Base-by-base conservation (phyloP, 2,329 filamentous ascomycete species). In the Fusarium sp. region DNA sequence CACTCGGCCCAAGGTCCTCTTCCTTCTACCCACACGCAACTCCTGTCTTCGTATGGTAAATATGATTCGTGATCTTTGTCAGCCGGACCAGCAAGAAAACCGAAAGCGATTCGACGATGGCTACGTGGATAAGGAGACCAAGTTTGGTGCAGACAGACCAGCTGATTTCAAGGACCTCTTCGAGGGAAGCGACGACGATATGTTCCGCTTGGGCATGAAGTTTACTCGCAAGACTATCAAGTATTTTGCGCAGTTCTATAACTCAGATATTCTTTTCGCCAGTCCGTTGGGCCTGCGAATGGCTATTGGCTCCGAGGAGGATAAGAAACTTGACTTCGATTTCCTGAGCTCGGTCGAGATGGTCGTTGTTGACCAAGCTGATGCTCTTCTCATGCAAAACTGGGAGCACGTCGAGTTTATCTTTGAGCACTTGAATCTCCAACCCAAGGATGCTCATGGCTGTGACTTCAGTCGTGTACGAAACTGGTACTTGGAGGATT, bases 171-270 rank as follows among this genome's bases (percentile, higher is more conserved):
- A 88, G 25, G 92, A 97, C 59, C 85, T 98, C 0, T 99, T 99
- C 76, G 91, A 91, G 65, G 96, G 96, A 62, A 98, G 98, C 77
- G 93, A 97, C 77, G 96, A 98, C 77, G 96, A 99, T 81, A 96
- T 97, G 88, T 99, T 98, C 82, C 90, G 95, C 5, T 84, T 98
- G 3, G 96, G 95, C n/a, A 81, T 99, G 77, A 99, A 98, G 80
- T 97, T 99, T 78, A 98, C 96, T 0, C 89, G 96, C 65, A 98
- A 98, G 81, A 97, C 94, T 0, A 85, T 98, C 77, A 98, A 98
- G 79, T 96, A 92, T 78, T 99, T 97, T 82, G 88, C 95, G 0
- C 92, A 94, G 67, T 99, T 99, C 79, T 98, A 98, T 84, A 95
- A 91, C 78, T 97, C 94, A 12, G 96, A 99, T 78, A 94, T 99